Evolutionary conservation across 768 basidiomycete species (phyloP).

Genomic region (Cystofilobasidium bisporidii): DNA sequence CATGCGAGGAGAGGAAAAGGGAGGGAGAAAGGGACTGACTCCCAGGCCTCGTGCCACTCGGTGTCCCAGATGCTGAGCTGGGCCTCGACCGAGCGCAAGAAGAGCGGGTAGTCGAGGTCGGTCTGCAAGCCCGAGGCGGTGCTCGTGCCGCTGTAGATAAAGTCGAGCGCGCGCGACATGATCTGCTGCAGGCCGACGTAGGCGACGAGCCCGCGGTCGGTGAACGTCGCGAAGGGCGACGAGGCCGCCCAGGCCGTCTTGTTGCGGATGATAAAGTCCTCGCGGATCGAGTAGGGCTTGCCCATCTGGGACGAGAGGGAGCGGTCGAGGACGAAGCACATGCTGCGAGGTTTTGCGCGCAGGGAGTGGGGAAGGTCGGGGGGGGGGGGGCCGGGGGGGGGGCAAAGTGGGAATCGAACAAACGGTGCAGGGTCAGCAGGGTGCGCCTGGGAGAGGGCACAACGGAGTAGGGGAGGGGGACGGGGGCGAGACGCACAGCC

Average conservation of each 20-base stretch:
- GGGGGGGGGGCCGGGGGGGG: too few species aligned
- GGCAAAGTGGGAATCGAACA: not conserved
- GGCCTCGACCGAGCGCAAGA: constrained; percentile 73
- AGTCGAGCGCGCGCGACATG: constrained; percentile 75
- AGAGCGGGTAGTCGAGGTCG: constrained; percentile 72
- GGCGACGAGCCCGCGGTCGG: constrained; percentile 60
- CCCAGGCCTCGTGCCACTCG: constrained; percentile 9
- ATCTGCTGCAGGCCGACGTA: constrained; percentile 70
- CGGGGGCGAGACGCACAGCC: constrained; percentile 61
- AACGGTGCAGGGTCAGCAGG: too few species aligned
- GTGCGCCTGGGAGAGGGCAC: too few species aligned
- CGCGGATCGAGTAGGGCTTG: constrained; percentile 82
- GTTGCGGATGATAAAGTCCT: constrained; percentile 87
- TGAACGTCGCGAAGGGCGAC: constrained; percentile 52
- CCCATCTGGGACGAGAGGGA: constrained; percentile 94
- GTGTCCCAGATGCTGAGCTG: constrained; percentile 46
- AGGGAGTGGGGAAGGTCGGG: constrained; percentile 16
- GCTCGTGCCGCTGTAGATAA: constrained; percentile 67
- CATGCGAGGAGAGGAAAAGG: too few species aligned
- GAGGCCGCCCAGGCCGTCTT: constrained; percentile 56
- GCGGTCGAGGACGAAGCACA: constrained; percentile 76
- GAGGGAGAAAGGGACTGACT: not conserved
- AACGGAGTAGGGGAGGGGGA: too few species aligned
- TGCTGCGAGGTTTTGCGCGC: not conserved
- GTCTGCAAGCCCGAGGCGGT: constrained; percentile 71